A percentile compares a stretch with the other conserved stretches of the same genome.
Evolutionary conservation across 192 early-diverging fungal genomes (phyloP).

Genomic region (Gigaspora rosea): DNA sequence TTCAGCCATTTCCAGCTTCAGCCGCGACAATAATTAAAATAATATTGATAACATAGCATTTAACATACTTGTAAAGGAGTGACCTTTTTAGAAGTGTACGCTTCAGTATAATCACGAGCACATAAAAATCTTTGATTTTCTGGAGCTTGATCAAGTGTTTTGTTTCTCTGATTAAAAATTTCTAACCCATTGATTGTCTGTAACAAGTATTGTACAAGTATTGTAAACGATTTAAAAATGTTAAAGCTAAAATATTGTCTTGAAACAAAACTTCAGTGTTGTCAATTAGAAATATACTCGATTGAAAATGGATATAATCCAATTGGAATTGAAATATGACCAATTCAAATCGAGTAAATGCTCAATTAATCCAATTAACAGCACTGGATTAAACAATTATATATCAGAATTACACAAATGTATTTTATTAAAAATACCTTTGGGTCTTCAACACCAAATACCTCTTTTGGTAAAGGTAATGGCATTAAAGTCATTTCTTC

Average conservation of each 20-base stretch:
- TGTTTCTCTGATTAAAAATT: slow-evolving; percentile 14
- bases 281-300: too few species aligned
- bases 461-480: slow-evolving; percentile 26
- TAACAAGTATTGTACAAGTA: neutral
- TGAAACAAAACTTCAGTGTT: too few species aligned
- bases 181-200: slow-evolving; percentile 6
- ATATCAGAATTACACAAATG: too few species aligned
- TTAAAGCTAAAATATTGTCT: too few species aligned
- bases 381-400: too few species aligned
- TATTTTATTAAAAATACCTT: neutral
- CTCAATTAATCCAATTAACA: too few species aligned
- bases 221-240: too few species aligned
- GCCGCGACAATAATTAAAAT: too few species aligned
- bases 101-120: slow-evolving; percentile 9
- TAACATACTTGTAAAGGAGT: slow-evolving; percentile 28
- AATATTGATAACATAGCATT: neutral
- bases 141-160: neutral
- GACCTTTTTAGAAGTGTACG: neutral
- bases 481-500: neutral
- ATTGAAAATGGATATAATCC: too few species aligned
- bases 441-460: slow-evolving; percentile 7
- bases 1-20: too few species aligned
- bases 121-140: neutral
- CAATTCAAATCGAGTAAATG: too few species aligned
- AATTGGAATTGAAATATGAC: too few species aligned